Conservation (phyloP, 768 basidiomycete species). For the Pleurotus platypus region DNA sequence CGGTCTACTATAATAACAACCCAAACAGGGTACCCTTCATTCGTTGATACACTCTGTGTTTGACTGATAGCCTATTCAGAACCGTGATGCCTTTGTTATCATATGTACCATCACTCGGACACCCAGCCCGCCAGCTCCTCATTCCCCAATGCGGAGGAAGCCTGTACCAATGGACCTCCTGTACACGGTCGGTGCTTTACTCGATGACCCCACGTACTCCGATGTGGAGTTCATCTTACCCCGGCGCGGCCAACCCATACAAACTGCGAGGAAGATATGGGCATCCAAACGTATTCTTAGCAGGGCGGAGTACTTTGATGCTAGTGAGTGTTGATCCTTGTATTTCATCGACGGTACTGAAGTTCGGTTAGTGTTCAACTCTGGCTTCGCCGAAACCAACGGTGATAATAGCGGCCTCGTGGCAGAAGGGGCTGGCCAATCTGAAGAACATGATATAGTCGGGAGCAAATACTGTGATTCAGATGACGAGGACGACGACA, state of each 20-base stretch:
- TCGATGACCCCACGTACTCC: slow-evolving; percentile 82
- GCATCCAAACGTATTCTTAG: slow-evolving; percentile 66
- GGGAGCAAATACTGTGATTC: slow-evolving; percentile 51
- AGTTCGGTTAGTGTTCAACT: slow-evolving; percentile 56
- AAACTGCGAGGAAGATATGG: slow-evolving; percentile 49
- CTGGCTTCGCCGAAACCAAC: slow-evolving; percentile 64
- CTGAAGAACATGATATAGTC: slow-evolving; percentile 18
- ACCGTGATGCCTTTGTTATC: slow-evolving; percentile 69
- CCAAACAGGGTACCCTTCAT: not conserved
- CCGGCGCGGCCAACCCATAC: slow-evolving; percentile 29
- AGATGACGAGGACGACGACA: slow-evolving; percentile 31
- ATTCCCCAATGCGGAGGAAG: slow-evolving; percentile 41
- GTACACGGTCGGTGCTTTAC: slow-evolving; percentile 66
- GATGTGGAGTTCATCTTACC: slow-evolving; percentile 82
- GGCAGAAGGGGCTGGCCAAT: not conserved
- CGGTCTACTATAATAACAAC: slow-evolving; percentile 52
- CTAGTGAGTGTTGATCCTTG: slow-evolving; percentile 38
- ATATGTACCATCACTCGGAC: slow-evolving; percentile 76
- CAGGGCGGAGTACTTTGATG: slow-evolving; percentile 75
- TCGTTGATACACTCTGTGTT: not conserved
- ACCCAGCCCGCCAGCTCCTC: slow-evolving; percentile 43
- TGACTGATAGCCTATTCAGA: slow-evolving; percentile 36
- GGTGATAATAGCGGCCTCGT: slow-evolving; percentile 13
- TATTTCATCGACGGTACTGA: not conserved
- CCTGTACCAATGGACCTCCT: slow-evolving; percentile 65